Conservation (phyloP, 306 rosid species). For the Sophora flavescens region DNA sequence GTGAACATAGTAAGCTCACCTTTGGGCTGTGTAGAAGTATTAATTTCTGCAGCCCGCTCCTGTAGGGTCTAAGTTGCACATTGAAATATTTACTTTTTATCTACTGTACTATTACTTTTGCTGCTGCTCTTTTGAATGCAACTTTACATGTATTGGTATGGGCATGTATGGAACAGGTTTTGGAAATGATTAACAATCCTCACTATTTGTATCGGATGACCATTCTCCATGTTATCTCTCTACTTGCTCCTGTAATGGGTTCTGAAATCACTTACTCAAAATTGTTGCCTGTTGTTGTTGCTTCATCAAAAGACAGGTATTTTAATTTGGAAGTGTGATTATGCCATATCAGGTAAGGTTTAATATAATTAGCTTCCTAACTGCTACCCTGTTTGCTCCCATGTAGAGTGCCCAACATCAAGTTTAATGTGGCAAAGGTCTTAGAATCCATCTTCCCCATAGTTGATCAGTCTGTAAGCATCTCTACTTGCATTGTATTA, state of each 20-base stretch:
- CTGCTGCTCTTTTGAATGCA: not conserved
- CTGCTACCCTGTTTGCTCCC: conserved; percentile 36
- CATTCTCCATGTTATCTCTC: conserved; percentile 68
- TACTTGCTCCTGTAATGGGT: conserved; percentile 91
- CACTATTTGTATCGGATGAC: conserved; percentile 90
- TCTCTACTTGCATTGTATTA: not conserved
- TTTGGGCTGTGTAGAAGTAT: conserved; percentile 4
- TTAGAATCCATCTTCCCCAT: conserved; percentile 76
- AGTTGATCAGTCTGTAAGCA: conserved; percentile 79
- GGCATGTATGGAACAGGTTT: conserved; percentile 55
- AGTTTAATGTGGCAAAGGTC: conserved; percentile 87
- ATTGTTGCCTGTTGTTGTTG: conserved; percentile 66
- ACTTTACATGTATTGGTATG: not conserved
- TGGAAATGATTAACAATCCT: conserved; percentile 75
- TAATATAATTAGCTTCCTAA: conserved; percentile 34
- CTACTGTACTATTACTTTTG: not conserved
- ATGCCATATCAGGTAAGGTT: not conserved
- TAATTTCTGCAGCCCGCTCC: not conserved
- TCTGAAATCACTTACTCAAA: conserved; percentile 77
- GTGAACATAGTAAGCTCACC: conserved; percentile 16
- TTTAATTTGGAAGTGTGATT: not conserved
- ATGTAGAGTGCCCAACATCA: conserved; percentile 82
- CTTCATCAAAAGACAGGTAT: conserved; percentile 82
- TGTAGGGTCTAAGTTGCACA: not conserved
- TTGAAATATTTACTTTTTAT: not conserved